Base-by-base conservation (phyloP, 2,329 filamentous ascomycete species). In the Sphaceloma murrayae region DNA sequence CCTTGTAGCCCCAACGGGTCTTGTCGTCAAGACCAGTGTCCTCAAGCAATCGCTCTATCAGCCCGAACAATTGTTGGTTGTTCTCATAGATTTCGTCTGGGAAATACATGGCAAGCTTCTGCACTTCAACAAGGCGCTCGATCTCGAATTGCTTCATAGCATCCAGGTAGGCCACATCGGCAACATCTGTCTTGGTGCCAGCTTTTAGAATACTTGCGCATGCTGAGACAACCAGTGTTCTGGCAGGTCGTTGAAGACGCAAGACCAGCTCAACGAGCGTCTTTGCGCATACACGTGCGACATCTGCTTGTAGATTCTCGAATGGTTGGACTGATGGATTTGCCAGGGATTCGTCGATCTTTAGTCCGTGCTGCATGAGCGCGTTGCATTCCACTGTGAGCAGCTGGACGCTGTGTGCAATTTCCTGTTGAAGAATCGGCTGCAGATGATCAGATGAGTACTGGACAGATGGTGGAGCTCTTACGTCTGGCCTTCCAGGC, bases 121-220 rank as follows among this genome's bases (percentile, higher is more conserved):
- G 87, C 48, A 96, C 71, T 61, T 98, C 89, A 46, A 86, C 74
- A 62, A 87, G 86, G 54, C 85, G 84, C 56, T 93, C 77, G 3
- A 75, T 77, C 58, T 95, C 87, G 11, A 98, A 72, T 47, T 93
- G 85, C 57, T 88, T 91, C 26, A 95, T 83, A 1, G 88, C 81
- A 51, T 96, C 91, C 10, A 84, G 87, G 61, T 88, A 94, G 2
- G 77, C 68, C 30, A 75, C 72, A 54, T 82, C 76, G 33, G 82
- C 76, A 2, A 82, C 21, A n/a, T 22, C n/a, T 5, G 31, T 32
- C 17, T 29, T 34, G 2, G 30, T 45, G 13, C 22, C 32, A 29
- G 29, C 30, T 13, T 29, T 78, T 27, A 98, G 72, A 50, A 95
- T 87, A 60, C 95, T 85, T 58, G 95, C 86, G 3, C 96, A 73